These are phyloP conservation scores for Penicillium sp. DNA, from an alignment of 2,329 filamentous ascomycete genomes.

Conservation along the genomic window DNA sequence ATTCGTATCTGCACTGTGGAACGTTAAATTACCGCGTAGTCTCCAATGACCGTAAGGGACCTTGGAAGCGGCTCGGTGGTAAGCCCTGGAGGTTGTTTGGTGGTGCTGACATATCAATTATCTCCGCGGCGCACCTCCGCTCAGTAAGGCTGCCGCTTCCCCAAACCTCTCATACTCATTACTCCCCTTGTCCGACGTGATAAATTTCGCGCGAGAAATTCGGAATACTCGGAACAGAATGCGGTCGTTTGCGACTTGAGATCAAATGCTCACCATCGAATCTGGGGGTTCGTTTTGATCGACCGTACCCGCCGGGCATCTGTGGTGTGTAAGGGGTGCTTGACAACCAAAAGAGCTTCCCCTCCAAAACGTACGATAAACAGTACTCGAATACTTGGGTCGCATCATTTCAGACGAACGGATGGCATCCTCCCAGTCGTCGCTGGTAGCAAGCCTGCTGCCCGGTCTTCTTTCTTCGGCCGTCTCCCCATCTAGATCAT, in stretches of 20 bases:
- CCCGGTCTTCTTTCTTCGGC: slow-evolving; percentile 25
- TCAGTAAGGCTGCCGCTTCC: slow-evolving; percentile 12
- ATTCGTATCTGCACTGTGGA: background rate
- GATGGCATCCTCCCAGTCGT: slow-evolving; percentile 29
- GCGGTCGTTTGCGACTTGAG: slow-evolving; percentile 15
- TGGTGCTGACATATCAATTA: slow-evolving; percentile 22
- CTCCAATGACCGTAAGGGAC: background rate
- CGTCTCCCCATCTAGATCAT: slow-evolving; percentile 21
- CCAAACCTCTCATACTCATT: slow-evolving; percentile 7
- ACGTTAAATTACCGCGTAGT: background rate
- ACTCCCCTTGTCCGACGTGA: slow-evolving; percentile 1
- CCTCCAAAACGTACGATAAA: background rate
- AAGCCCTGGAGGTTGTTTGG: background rate
- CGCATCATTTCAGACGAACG: background rate
- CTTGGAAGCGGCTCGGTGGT: background rate
- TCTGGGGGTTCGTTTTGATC: slow-evolving; percentile 6
- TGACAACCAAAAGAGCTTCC: background rate
- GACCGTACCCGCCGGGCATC: slow-evolving; percentile 8
- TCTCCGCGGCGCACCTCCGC: slow-evolving; percentile 14
- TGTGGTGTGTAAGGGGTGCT: slow-evolving; percentile 7
- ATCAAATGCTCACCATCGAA: slow-evolving; percentile 11
- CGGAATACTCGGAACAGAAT: slow-evolving; percentile 13
- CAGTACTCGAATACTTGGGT: background rate
- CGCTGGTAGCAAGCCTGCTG: slow-evolving; percentile 29
- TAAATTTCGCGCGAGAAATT: background rate